Evolutionary conservation across 1,139 yeast species (phyloP).

Genomic region (Debaryomycetaceae sp.): DNA sequence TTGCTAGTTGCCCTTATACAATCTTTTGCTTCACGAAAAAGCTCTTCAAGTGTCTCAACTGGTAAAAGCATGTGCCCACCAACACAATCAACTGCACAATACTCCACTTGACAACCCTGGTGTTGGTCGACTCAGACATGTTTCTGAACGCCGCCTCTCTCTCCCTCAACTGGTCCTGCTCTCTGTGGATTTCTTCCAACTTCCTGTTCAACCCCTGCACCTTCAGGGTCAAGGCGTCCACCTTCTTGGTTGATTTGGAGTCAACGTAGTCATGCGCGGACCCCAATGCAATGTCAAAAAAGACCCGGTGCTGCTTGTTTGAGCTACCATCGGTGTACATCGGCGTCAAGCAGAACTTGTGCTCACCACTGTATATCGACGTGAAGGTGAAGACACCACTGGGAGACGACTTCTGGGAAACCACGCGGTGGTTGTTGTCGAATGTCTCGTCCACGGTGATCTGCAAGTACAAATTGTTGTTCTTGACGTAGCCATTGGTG

Average conservation of each 20-base stretch:
- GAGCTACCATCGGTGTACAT: slow-evolving; percentile 32
- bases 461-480: slow-evolving; percentile 30
- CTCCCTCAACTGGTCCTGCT: slow-evolving; percentile 45
- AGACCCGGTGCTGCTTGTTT: slow-evolving; percentile 36
- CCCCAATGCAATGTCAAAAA: slow-evolving; percentile 46
- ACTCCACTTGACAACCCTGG: slow-evolving; percentile 46
- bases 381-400: slow-evolving; percentile 42
- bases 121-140: slow-evolving; percentile 44
- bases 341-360: slow-evolving; percentile 46
- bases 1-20: slow-evolving; percentile 20
- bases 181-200: slow-evolving; percentile 41
- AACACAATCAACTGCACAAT: slow-evolving; percentile 42
- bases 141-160: slow-evolving; percentile 46
- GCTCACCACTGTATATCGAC: slow-evolving; percentile 44
- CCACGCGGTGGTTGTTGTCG: slow-evolving; percentile 44
- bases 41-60: slow-evolving; percentile 47
- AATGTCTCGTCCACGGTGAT: slow-evolving; percentile 47
- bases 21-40: slow-evolving; percentile 51
- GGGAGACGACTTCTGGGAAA: slow-evolving; percentile 35
- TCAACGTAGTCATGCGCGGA: slow-evolving; percentile 45
- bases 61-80: slow-evolving; percentile 46
- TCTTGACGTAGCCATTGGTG: slow-evolving; percentile 25
- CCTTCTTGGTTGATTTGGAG: slow-evolving; percentile 42
- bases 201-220: slow-evolving; percentile 38
- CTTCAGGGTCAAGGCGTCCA: slow-evolving; percentile 37